These are phyloP conservation scores for Daldinia bambusicola DNA, from an alignment of 495 filamentous ascomycete species.

Conservation along the genomic window DNA sequence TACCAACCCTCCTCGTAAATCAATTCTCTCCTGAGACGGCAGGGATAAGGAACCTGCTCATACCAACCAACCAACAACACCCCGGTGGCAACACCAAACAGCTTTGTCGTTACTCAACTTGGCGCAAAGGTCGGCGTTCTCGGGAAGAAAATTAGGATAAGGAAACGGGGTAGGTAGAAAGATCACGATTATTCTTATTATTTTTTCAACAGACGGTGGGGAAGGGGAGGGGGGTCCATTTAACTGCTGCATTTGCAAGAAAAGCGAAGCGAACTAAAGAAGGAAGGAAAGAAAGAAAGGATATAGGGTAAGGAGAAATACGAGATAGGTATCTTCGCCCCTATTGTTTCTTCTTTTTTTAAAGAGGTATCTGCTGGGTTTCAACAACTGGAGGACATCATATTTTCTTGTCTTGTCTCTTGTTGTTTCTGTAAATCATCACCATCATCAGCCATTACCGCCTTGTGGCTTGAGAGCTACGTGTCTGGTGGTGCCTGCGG, in stretches of 20 bases:
- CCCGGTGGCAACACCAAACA: slow-evolving; percentile 26
- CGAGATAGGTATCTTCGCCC: not conserved
- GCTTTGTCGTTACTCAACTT: slow-evolving; percentile 54
- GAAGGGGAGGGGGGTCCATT: slow-evolving; percentile 8
- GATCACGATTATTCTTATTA: not conserved
- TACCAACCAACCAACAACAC: slow-evolving; percentile 5
- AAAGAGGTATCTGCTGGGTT: slow-evolving; percentile 34
- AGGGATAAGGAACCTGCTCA: not conserved
- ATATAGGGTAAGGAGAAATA: not conserved
- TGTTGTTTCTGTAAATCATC: slow-evolving; percentile 1
- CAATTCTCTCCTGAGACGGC: slow-evolving; percentile 9
- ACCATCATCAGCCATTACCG: not conserved
- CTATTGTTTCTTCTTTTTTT: slow-evolving; percentile 11
- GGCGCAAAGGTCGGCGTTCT: slow-evolving; percentile 50
- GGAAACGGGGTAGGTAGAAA: slow-evolving; percentile 12
- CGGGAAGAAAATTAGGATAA: slow-evolving; percentile 16
- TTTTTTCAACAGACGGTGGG: slow-evolving; percentile 20
- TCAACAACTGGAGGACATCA: slow-evolving; percentile 47
- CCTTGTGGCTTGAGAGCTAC: not conserved
- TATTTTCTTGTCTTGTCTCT: slow-evolving; percentile 6
- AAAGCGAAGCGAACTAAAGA: slow-evolving; percentile 11
- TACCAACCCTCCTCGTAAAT: slow-evolving; percentile 63
- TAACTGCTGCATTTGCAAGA: slow-evolving; percentile 7
- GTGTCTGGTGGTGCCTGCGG: not conserved
- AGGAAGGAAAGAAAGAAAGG: not conserved